Evolutionary conservation across 148 eudicot species (phyloP).

Genomic region (Hydrangea macrophylla): DNA sequence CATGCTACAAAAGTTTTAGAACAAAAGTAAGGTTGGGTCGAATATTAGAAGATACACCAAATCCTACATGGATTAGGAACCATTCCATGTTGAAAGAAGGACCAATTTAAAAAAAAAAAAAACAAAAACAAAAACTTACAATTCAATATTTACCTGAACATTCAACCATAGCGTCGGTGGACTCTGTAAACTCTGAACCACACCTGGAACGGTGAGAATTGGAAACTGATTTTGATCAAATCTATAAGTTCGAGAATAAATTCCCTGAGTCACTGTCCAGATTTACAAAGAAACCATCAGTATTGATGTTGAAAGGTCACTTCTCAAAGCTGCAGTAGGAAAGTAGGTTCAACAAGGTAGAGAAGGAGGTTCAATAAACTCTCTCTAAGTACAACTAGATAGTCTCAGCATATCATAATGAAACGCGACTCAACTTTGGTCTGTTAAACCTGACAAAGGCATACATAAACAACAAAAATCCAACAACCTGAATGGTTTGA

Average conservation of each 20-base stretch:
- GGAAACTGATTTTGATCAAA: constrained; percentile 37
- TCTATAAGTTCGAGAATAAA: constrained; percentile 33
- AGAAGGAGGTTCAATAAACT: not conserved
- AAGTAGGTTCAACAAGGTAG: not conserved
- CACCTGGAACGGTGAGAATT: constrained; percentile 57
- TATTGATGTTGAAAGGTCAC: not conserved
- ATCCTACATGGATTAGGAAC: not conserved
- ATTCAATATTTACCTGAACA: constrained; percentile 49
- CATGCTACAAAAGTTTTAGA: constrained; percentile 52
- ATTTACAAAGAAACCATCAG: not conserved
- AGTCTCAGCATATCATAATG: not conserved
- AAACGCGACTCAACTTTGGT: not conserved
- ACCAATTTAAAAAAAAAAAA: too few relatives aligned
- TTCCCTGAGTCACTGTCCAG: constrained; percentile 56
- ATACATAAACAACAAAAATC: too few relatives aligned
- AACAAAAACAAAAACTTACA: not conserved
- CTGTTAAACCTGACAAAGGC: too few relatives aligned
- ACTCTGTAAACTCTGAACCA: constrained; percentile 35
- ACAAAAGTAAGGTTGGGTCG: constrained; percentile 10
- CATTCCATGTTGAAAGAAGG: too few relatives aligned
- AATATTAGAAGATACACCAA: not conserved
- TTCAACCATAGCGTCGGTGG: constrained; percentile 72
- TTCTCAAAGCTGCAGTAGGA: constrained; percentile 7
- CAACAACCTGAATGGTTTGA: too few relatives aligned
- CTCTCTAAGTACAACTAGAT: not conserved